A percentile compares a stretch with the other conserved stretches of the same genome.
Conservation (phyloP, 2,329 filamentous ascomycete species). For the Colletotrichum sp. region DNA sequence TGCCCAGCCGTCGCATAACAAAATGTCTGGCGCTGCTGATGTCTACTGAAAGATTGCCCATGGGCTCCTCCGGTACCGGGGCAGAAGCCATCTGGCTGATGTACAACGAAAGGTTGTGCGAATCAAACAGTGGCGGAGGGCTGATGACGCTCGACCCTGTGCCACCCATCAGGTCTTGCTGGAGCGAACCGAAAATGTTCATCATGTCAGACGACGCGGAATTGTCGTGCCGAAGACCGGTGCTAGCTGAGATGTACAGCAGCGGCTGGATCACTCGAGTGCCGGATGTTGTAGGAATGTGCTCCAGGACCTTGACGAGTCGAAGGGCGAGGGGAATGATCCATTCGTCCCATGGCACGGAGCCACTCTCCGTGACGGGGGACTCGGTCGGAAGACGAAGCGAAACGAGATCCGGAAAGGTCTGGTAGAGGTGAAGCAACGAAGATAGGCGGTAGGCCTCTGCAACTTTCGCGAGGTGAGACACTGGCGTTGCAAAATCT, state of each 20-base stretch:
- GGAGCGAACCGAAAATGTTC: not conserved
- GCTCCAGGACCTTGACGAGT: conserved; percentile 35
- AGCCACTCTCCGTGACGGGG: conserved; percentile 9
- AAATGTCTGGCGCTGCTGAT: conserved; percentile 42
- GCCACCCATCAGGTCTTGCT: conserved; percentile 11
- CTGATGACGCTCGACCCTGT: not conserved
- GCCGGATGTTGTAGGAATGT: conserved; percentile 37
- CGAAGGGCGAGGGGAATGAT: conserved; percentile 38
- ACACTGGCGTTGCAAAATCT: conserved; percentile 28
- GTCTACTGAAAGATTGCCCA: conserved; percentile 34
- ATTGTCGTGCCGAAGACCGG: conserved; percentile 31
- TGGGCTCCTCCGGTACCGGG: not conserved
- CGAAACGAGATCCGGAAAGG: conserved; percentile 37
- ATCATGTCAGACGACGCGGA: conserved; percentile 16
- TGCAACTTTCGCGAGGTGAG: conserved; percentile 37
- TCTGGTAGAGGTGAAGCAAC: conserved; percentile 43
- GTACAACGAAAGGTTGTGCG: conserved; percentile 8
- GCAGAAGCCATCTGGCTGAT: conserved; percentile 22
- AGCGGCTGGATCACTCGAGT: conserved; percentile 41
- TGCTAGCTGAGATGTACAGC: conserved; percentile 40
- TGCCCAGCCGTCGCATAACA: conserved; percentile 40
- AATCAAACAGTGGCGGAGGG: not conserved
- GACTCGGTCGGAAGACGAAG: conserved; percentile 29
- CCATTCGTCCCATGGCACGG: conserved; percentile 38
- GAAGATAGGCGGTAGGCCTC: conserved; percentile 42